Base-by-base conservation (phyloP, 768 basidiomycete species). In the Xerocomellus dryophilus region DNA sequence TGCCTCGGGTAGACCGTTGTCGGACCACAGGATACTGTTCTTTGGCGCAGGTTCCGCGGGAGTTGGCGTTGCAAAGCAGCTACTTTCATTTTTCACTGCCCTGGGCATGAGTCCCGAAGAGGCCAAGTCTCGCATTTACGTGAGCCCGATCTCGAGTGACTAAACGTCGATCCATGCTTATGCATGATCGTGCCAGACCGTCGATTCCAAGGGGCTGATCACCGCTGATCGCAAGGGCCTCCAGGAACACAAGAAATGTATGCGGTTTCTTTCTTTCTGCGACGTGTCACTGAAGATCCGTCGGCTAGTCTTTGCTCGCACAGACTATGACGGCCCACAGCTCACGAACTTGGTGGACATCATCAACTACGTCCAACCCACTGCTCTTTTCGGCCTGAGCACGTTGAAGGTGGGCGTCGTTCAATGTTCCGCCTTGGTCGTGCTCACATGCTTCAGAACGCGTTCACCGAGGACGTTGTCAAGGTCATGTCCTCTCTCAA, bases 131-230 rank as follows among this genome's bases (percentile, higher is more conserved):
- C 74, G 80, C 49, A 87, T 91, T 57, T 91, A 84, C 74, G 82
- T 89, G 56, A 62, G 78, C 68, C 10, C 25, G 51, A 44, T 40
- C 35, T 47, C 27, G 54, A 41, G 21, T 50, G 49, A 46, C 35
- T 43, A 2, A 18, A 8, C 29, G 38, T 40, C 39, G 42, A 50
- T 44, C 39, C 18, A 29, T 43, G 40, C 61, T 66, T 38, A 70
- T 31, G 57, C 42, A 14, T 44, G 15, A 47, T 41, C 40, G 25
- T 51, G 45, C 21, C 56, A 83, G 84, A 84, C 87, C 40, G 85
- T 90, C 50, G 88, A 90, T 64, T 86, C 86, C 18, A 81, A 89
- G 71, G 89, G 89, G 35, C 72, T 91, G 31, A 83, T 91, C 66
- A 86, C 86, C 11, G 79, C 83, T 18, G 79, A 82, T 64, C 80